Percentiles rank a stretch among this genome's conserved stretches.
Conservation (phyloP, 2,329 filamentous ascomycete species). For the Stagonosporopsis cucurbitacearum region DNA sequence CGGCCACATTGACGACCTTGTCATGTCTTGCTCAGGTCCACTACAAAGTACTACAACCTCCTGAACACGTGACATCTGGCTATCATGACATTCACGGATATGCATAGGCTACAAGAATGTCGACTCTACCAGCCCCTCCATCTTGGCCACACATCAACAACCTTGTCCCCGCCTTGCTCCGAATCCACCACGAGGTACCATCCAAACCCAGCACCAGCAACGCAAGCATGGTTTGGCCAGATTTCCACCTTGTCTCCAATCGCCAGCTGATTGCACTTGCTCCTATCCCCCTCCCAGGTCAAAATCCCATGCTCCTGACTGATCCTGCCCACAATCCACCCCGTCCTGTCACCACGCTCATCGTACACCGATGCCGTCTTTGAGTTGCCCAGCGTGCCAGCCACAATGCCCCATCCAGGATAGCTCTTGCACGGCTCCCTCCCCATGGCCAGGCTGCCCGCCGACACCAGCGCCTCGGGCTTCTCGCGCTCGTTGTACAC, state of each 20-base stretch:
- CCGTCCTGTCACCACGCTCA: constrained; percentile 41
- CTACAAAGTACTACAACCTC: constrained; percentile 69
- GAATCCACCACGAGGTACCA: constrained; percentile 79
- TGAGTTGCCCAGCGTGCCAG: constrained; percentile 59
- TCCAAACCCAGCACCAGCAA: constrained; percentile 72
- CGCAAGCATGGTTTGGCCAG: constrained; percentile 84
- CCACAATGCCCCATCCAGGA: constrained; percentile 72
- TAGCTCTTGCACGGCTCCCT: constrained; percentile 76
- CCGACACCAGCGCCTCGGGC: constrained; percentile 72
- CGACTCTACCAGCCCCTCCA: constrained; percentile 69
- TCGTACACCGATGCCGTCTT: constrained; percentile 33
- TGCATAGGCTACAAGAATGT: neutral
- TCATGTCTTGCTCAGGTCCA: constrained; percentile 64
- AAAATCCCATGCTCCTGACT: constrained; percentile 82
- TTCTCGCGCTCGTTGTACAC: constrained; percentile 61
- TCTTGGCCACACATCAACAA: constrained; percentile 76
- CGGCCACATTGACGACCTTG: constrained; percentile 68
- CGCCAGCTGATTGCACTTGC: constrained; percentile 50
- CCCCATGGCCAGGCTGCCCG: constrained; percentile 73
- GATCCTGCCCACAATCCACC: constrained; percentile 73
- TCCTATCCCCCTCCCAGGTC: constrained; percentile 59
- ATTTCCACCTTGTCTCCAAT: constrained; percentile 73
- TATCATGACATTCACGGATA: neutral
- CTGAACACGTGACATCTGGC: no score
- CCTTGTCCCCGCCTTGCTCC: constrained; percentile 57